These are phyloP conservation scores for Alternaria conjuncta DNA, from an alignment of 2,329 filamentous ascomycete genomes.

Conservation along the genomic window DNA sequence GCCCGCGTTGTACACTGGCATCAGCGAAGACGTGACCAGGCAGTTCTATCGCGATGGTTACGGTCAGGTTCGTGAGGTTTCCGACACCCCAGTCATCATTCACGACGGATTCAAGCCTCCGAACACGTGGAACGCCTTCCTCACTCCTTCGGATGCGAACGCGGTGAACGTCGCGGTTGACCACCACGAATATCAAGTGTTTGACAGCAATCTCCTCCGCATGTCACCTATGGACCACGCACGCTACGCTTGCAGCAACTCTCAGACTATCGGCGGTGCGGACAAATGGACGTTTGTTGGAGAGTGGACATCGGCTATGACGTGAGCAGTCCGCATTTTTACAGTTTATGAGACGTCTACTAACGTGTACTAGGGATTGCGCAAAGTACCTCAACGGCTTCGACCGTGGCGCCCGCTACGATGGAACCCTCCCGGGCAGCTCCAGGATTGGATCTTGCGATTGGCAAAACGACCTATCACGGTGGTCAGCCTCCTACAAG, in stretches of 20 bases:
- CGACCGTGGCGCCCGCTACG: constrained; percentile 65
- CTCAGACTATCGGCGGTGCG: constrained; percentile 54
- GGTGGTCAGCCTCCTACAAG: constrained; percentile 55
- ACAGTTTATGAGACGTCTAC: neutral
- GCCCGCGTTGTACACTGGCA: constrained; percentile 54
- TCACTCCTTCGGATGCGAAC: constrained; percentile 59
- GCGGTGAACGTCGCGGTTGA: constrained; percentile 66
- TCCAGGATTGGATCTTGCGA: constrained; percentile 61
- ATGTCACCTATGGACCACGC: constrained; percentile 61
- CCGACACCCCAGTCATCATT: constrained; percentile 61
- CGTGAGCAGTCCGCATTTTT: constrained; percentile 33
- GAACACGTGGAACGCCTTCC: constrained; percentile 66
- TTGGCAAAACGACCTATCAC: constrained; percentile 56
- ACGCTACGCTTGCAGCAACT: constrained; percentile 62
- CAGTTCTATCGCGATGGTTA: constrained; percentile 64
- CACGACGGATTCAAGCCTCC: constrained; percentile 64
- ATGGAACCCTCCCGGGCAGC: constrained; percentile 60
- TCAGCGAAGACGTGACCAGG: constrained; percentile 55
- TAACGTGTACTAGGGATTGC: constrained; percentile 51
- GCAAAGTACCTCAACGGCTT: constrained; percentile 61
- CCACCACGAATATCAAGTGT: constrained; percentile 73
- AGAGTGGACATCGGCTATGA: constrained; percentile 73
- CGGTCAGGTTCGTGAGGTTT: constrained; percentile 53
- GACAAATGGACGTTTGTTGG: constrained; percentile 69
- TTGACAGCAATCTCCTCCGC: constrained; percentile 59